These are phyloP conservation scores for Angomonas deanei DNA, from an alignment of 208 protist species.

Conservation along the genomic window DNA sequence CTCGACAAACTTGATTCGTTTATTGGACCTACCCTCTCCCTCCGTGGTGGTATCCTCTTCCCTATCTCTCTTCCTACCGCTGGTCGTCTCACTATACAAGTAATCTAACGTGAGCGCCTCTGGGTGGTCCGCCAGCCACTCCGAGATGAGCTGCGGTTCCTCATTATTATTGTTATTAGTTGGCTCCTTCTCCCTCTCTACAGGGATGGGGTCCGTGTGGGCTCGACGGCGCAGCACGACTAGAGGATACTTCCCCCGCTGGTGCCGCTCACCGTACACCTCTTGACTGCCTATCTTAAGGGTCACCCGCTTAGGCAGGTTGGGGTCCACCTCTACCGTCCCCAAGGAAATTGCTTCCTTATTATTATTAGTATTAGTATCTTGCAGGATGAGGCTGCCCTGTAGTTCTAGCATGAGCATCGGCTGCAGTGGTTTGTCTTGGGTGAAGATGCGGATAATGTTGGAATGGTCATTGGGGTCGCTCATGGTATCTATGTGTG, in stretches of 20 bases:
- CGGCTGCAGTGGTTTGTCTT: background rate
- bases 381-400: background rate
- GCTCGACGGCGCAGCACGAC: background rate
- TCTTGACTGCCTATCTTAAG: background rate
- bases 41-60: background rate
- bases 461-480: too few relatives aligned
- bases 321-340: background rate
- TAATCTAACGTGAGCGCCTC: background rate
- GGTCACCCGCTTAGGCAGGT: background rate
- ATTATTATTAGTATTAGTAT: background rate
- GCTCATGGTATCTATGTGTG: too few relatives aligned
- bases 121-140: background rate
- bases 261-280: background rate
- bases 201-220: too few relatives aligned
- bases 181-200: too few relatives aligned
- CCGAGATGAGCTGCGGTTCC: background rate
- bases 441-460: background rate
- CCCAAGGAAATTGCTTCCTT: background rate
- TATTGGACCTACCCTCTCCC: background rate
- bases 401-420: conserved; percentile 1
- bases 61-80: background rate
- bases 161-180: too few relatives aligned
- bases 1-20: background rate
- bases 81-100: background rate
- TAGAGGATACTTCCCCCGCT: background rate